Base-by-base conservation (phyloP, 495 filamentous ascomycete genomes). In the Daldinia grandis region DNA sequence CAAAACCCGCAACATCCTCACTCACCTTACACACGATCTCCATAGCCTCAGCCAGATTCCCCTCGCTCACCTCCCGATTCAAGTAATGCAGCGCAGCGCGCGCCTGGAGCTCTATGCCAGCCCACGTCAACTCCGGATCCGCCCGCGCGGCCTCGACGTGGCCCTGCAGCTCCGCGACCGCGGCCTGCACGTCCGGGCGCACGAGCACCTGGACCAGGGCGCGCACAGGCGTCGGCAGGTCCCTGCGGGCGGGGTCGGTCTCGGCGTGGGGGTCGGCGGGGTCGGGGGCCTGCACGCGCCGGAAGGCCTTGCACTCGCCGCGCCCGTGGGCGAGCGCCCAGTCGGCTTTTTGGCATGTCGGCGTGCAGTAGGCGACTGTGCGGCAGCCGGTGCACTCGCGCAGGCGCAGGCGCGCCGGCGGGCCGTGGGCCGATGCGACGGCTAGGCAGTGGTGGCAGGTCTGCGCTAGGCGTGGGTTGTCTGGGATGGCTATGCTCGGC, bases 271-370 rank as follows among this genome's bases (percentile, higher is more conserved):
- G 2, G 69, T 10, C 47, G 63, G 21, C 53, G 54, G 19, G 7
- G 5, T 25, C 47, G 0, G 35, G 5, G 2, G 14, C 66, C 4
- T 69, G 65, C 19, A 80, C 74, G 7, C 78, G 76, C 55, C 55
- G 56, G 54, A 83, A 78, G 42, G 83, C 76, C n/a, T 76, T 74
- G 74, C 88, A 90, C 73, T 86, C 85, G 30, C 70, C 69, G 40
- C 63, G 62, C 56, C 84, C 83, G 74, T 90, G 88, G 6, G 76
- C 77, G 0, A 49, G 63, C 50, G 76, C 80, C 88, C 88, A 91
- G 77, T 88, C 83, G 5, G 79, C 71, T 40, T 81, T 81, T 75
- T 91, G 88, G 68, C 88, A 91, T 10, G 69, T 59, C 1, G 69
- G 30, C 49, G 78, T 78, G 75, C 88, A 91, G 77, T 90, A 91